Percentiles rank a stretch among this genome's conserved stretches.
Conservation (phyloP, 2,329 filamentous ascomycete genomes). For the Cryphonectria parasitica region DNA sequence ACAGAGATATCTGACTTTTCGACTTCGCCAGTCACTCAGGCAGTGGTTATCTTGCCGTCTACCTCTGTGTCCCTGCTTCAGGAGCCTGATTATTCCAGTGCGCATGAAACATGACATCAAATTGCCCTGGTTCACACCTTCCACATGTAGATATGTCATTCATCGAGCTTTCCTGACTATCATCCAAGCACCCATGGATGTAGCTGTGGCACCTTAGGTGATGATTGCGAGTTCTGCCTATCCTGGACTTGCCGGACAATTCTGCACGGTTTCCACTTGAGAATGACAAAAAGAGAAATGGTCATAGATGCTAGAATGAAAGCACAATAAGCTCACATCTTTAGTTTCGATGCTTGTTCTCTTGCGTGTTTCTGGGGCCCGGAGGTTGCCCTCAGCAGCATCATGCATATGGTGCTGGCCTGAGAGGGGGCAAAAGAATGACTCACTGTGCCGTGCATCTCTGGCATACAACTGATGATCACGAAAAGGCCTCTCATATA, state of each 20-base stretch:
- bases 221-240: not conserved
- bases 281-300: not conserved
- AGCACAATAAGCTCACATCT: not conserved
- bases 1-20: not conserved
- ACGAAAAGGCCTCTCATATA: too few species aligned
- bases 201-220: not conserved
- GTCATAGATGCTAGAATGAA: not conserved
- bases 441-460: too few species aligned
- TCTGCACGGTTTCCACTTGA: not conserved
- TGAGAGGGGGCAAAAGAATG: too few species aligned
- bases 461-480: too few species aligned
- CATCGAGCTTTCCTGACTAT: not conserved
- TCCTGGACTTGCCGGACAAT: not conserved
- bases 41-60: not conserved
- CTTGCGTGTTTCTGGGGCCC: too few species aligned
- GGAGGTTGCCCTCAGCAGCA: not conserved
- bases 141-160: not conserved
- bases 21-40: not conserved
- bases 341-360: not conserved
- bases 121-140: not conserved
- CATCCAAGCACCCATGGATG: not conserved
- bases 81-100: not conserved
- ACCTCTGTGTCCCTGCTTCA: not conserved
- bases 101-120: not conserved
- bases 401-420: not conserved